Base-by-base conservation (phyloP, 495 filamentous ascomycete genomes). In the Baudoinia panamericana region DNA sequence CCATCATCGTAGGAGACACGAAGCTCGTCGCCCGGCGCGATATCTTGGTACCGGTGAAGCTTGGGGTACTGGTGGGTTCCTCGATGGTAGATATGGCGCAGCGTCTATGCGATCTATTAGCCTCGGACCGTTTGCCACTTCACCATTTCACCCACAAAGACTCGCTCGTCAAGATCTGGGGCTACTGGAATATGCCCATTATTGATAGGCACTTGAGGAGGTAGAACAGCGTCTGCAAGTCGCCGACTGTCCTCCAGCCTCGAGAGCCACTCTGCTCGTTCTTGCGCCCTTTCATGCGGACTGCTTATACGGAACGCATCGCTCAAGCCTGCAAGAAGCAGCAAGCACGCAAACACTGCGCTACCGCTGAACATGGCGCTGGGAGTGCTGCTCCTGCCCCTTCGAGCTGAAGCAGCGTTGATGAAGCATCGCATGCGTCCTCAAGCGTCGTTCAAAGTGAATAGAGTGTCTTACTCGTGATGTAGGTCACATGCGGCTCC, bases 51-150 rank as follows among this genome's bases (percentile, higher is more conserved):
- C 28, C 72, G 67, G 53, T 93, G 80, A 13, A 92, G 71, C 13
- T 71, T 60, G 5, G 83, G 83, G 46, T 93, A 70, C 48, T 73
- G 62, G 56, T 70, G 63, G 34, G 80, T 76, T 5, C 85, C 90
- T 56, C 93, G 88, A 53, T 90, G 85, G 61, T 84, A 85, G 39
- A 96, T 76, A 60, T 96, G 90, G 46, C 82, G 78, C 45, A 97
- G 68, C 5, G 73, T 80, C 79, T 90, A 25, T 16, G 5, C 10
- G 3, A 22, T n/a, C 31, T 5, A 32, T 36, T 13, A 32, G 26
- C 15, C n/a, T 36, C 16, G 20, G 39, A 3, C n/a, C 15, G 21
- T 4, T 23, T 9, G 11, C 28, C 4, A 15, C 28, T 23, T 8
- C 28, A 6, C 15, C 13, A 9, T 11, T 22, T 13, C 20, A 25